Base-by-base conservation (phyloP, 805 yeast species). In the Barnettozyma californica region DNA sequence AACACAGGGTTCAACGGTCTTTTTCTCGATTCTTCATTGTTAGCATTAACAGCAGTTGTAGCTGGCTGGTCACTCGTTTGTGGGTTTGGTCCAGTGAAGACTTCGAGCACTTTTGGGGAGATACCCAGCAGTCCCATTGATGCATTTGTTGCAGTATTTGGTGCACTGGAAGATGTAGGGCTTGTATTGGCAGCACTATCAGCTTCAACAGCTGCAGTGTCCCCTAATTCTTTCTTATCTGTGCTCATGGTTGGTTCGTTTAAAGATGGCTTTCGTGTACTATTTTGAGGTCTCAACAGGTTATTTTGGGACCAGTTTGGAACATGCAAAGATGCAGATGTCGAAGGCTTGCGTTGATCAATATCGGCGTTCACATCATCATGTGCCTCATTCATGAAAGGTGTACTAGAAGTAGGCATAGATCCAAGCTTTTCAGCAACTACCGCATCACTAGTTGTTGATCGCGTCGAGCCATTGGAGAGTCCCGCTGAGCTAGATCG, bases 291-390 rank as follows among this genome's bases (percentile, higher is more conserved):
- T 44, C 52, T 43, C 18, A 44, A 25, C 8, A 43, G 19, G 31
- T n/a, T 38, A 26, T 48, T 51, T 9, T 39, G 31, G 3, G 50
- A 35, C 51, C 51, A 47, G 43, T 21, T 43, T 18, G 49, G 52
- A 10, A 42, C 34, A 10, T 20, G 5, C 6, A 41, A 23, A 9
- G 34, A 8, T 21, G 5, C 38, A 10, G 38, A 11, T 29, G 14
- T n/a, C 5, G 33, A 29, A 4, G 33, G 33, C 11, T 13, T 29
- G 16, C n/a, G 16, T 16, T 29, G 33, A 4, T 29, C 33, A 29
- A 14, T 8, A 29, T 14, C 14, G 5, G 7, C 33, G 14, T 29
- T 29, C 16, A 14, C 33, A 29, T 8, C 25, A 8, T 23, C 8
- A 23, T 35, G 38, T 9, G 38, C 21, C 10, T 10, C 26, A 13